phyloP scores from a whole-genome alignment of 192 early-diverging fungal species.

The Gonapodya prolifera region DNA sequence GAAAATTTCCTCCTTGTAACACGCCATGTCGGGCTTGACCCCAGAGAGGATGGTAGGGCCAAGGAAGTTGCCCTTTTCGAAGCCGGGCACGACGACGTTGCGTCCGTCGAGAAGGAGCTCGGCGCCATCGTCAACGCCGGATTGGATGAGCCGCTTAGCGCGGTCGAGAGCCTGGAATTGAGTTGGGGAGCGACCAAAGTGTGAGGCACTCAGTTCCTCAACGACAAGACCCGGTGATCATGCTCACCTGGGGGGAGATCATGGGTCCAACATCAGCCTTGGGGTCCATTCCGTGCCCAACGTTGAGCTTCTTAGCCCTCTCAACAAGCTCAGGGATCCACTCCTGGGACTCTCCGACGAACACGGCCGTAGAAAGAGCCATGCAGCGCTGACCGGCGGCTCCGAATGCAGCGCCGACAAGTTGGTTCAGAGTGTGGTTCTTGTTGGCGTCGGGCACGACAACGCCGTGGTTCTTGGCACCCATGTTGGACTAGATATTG shows the following conservation, averaged over 20 bases:
- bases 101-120: conserved; percentile 78
- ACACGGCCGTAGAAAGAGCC: conserved; percentile 84
- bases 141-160: conserved; percentile 62
- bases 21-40: conserved; percentile 60
- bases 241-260: conserved; percentile 53
- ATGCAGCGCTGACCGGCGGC: conserved; percentile 98
- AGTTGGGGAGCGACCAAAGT: too few species aligned
- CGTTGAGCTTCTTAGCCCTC: conserved; percentile 69
- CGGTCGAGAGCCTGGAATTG: conserved; percentile 64
- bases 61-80: conserved; percentile 88
- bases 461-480: conserved; percentile 96
- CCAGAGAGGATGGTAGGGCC: conserved; percentile 76
- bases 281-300: conserved; percentile 70
- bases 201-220: too few species aligned
- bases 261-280: conserved; percentile 83
- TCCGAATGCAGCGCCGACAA: conserved; percentile 89
- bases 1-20: conserved; percentile 77
- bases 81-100: conserved; percentile 51
- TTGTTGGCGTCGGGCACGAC: conserved; percentile 89
- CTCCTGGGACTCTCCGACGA: conserved; percentile 71
- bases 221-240: too few species aligned
- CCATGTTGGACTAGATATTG: conserved; percentile 70
- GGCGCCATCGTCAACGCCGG: conserved; percentile 73
- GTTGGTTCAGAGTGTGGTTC: conserved; percentile 81
- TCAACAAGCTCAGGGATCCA: conserved; percentile 87